phyloP scores from a whole-genome alignment of 805 yeast genomes.

The Zygoascus biomembranicola region DNA sequence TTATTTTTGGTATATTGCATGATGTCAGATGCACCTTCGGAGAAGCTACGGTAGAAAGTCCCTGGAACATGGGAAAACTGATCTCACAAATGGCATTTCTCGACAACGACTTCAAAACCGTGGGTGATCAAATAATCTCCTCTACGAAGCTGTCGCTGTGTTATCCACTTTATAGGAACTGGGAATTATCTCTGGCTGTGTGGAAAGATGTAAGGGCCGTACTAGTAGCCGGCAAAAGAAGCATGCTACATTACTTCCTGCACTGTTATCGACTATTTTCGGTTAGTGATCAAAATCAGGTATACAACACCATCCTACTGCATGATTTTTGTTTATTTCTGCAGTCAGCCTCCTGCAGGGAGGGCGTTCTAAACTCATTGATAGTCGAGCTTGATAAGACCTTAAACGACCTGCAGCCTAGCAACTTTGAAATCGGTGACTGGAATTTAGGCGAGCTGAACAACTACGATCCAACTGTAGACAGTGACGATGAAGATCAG shows the following conservation, averaged over 20 bases:
- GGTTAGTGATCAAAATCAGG: conserved; percentile 65
- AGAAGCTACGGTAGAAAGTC: conserved; percentile 72
- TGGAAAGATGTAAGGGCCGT: conserved; percentile 70
- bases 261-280: conserved; percentile 57
- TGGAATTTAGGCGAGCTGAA: not conserved
- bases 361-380: not conserved
- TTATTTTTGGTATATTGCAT: conserved; percentile 66
- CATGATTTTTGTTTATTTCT: conserved; percentile 77
- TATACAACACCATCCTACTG: conserved; percentile 66
- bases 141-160: conserved; percentile 65
- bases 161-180: conserved; percentile 75
- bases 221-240: conserved; percentile 61
- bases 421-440: not conserved
- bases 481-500: not conserved
- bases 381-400: not conserved
- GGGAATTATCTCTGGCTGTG: conserved; percentile 45
- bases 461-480: not conserved
- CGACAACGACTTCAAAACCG: conserved; percentile 40
- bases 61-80: conserved; percentile 89
- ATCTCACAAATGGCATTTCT: conserved; percentile 69
- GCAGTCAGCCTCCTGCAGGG: conserved; percentile 12
- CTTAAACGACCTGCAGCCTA: not conserved
- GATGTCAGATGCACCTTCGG: conserved; percentile 69
- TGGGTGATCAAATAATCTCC: conserved; percentile 51
- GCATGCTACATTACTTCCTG: conserved; percentile 51